A percentile compares a stretch with the other conserved stretches of the same genome.
These are phyloP conservation scores for Sonneratia alba DNA, from an alignment of 345 rosid genomes.

Conservation along the genomic window DNA sequence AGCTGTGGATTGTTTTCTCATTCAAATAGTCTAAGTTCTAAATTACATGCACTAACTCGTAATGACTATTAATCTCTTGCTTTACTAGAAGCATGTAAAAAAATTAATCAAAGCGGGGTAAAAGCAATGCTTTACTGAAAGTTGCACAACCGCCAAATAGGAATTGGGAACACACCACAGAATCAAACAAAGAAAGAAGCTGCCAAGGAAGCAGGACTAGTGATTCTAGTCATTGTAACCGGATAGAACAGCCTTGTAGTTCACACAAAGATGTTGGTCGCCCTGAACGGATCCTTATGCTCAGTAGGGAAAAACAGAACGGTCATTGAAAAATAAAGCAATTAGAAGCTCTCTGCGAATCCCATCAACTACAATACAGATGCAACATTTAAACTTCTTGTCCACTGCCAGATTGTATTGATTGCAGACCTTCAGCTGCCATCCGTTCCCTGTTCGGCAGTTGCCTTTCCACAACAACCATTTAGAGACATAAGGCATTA, in stretches of 20 bases:
- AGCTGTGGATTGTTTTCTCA: too few relatives aligned
- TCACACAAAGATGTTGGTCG: not conserved
- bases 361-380: not conserved
- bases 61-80: too few relatives aligned
- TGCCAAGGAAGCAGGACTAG: too few relatives aligned
- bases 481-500: conserved; percentile 46
- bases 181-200: too few relatives aligned
- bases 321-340: not conserved
- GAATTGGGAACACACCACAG: too few relatives aligned
- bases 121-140: not conserved
- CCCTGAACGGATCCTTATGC: not conserved
- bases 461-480: conserved; percentile 79
- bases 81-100: too few relatives aligned
- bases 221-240: not conserved
- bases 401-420: conserved; percentile 33
- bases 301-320: too few relatives aligned
- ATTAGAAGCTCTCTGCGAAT: not conserved
- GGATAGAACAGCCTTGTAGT: not conserved
- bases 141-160: too few relatives aligned
- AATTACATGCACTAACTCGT: too few relatives aligned
- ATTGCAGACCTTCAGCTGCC: conserved; percentile 52
- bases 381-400: conserved; percentile 20
- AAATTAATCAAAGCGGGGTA: not conserved
- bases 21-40: too few relatives aligned
- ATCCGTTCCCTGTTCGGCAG: conserved; percentile 53